phyloP scores from a whole-genome alignment of 305 asterid genomes.

The Fraxinus xanthoxyloides region DNA sequence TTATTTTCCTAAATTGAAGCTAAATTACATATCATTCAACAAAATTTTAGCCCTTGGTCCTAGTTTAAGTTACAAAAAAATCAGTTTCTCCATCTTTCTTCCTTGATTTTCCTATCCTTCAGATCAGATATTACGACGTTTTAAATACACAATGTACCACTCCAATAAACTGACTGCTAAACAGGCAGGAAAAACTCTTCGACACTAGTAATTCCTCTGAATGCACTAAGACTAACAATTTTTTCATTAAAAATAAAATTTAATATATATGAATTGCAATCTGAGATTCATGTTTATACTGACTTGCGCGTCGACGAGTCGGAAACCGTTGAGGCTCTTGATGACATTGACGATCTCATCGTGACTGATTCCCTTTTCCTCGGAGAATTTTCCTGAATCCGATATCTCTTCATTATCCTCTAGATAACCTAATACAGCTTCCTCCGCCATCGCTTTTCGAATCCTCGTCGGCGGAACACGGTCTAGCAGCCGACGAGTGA shows the following conservation, averaged over 20 bases:
- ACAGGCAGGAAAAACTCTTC: background rate
- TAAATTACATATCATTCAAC: background rate
- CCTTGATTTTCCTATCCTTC: background rate
- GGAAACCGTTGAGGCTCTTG: constrained; percentile 77
- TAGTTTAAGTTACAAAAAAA: background rate
- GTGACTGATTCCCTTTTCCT: constrained; percentile 63
- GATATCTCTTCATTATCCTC: constrained; percentile 59
- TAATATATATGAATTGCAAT: background rate
- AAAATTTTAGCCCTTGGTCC: background rate
- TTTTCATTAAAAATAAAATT: background rate
- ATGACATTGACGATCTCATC: constrained; percentile 79
- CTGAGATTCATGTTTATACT: background rate
- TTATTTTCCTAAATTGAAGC: background rate
- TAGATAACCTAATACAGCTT: constrained; percentile 65
- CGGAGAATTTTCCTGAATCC: constrained; percentile 72
- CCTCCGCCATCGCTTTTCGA: constrained; percentile 64
- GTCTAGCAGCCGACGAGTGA: background rate
- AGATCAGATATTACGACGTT: background rate
- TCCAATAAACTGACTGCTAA: constrained; percentile 3
- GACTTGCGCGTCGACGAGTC: constrained; percentile 68
- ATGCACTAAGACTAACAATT: background rate
- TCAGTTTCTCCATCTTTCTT: background rate
- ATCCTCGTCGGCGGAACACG: background rate
- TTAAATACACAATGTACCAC: background rate
- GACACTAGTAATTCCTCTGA: background rate